Percentiles rank a stretch among this genome's conserved stretches.
These are phyloP conservation scores for Colletotrichum magnum DNA, from an alignment of 2,329 filamentous ascomycete genomes.

Conservation along the genomic window DNA sequence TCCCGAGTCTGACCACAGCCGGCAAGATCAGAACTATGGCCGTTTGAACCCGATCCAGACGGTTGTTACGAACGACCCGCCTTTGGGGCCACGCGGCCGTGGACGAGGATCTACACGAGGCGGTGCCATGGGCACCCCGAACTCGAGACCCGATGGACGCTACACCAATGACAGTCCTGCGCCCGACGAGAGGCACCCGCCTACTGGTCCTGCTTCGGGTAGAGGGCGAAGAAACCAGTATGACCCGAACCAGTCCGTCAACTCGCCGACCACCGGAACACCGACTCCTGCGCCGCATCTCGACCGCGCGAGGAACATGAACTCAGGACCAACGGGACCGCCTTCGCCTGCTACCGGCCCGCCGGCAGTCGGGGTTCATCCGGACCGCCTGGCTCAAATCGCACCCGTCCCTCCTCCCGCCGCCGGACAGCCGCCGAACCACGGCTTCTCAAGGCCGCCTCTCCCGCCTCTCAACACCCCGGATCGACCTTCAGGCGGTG, in stretches of 20 bases:
- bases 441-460: conserved; percentile 49
- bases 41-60: conserved; percentile 69
- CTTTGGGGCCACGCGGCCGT: conserved; percentile 70
- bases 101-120: conserved; percentile 60
- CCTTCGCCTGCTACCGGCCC: conserved; percentile 43
- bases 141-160: conserved; percentile 57
- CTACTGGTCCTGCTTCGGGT: conserved; percentile 67
- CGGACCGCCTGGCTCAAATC: conserved; percentile 66
- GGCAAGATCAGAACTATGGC: conserved; percentile 74
- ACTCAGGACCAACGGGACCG: conserved; percentile 32
- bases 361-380: conserved; percentile 57
- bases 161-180: conserved; percentile 57
- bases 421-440: conserved; percentile 45
- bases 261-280: conserved; percentile 28
- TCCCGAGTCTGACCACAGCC: conserved; percentile 65
- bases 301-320: conserved; percentile 34
- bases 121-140: conserved; percentile 53
- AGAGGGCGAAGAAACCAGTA: conserved; percentile 55
- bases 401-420: conserved; percentile 50
- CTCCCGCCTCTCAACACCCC: conserved; percentile 49
- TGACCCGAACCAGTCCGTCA: conserved; percentile 27
- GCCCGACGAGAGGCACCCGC: conserved; percentile 64
- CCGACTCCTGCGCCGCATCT: conserved; percentile 33
- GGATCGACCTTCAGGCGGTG: conserved; percentile 45
- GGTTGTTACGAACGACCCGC: conserved; percentile 59